Evolutionary conservation across 805 yeast species (phyloP), one percentile per base, ranked within the genome.

Genomic region (Metschnikowia henanensis): DNA sequence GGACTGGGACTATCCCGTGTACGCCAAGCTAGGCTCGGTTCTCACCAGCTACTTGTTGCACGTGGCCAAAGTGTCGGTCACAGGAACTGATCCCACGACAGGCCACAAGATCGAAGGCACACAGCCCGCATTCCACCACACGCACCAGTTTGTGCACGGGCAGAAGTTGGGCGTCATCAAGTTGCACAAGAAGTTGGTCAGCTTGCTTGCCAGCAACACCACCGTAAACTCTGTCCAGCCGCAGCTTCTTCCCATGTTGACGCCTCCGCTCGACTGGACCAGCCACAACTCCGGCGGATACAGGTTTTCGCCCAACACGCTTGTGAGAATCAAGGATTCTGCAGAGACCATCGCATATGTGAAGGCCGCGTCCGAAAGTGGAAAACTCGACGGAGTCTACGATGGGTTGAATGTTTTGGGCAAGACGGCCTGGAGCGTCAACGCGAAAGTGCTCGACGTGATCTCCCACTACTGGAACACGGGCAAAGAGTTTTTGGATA

Each of bases 281-380:
- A 68, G 80, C 9, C 83, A 83, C 77, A 81, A 83, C 57, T 77
- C 78, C 43, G 99, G 99, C 53, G 99, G 97, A 0, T 91, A 88
- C 57, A 71, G 78, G 46, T 83, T 81, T 57, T 73, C 85, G 12
- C 80, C 77, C 49, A 74, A 80, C 15, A 65, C 75, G 4, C 68
- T 94, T 30, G 79, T 94, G 54, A 77, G 98, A 60, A 78, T 88
- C 13, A 86, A 79, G 56, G 91, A 87, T 55, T 80, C 95, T 1
- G 88, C 94, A 1, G 99, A 94, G 64, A 97, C 94, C 51, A 64
- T 76, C 20, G 97, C 96, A 0, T 94, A 94, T 59, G 72, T 92
- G 39, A 84, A 81, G 56, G 94, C 95, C 0, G 96, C 97, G 2
- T 79, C 89, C 8, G 82, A 80, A 22, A 73, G 83, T 21, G 79